A percentile compares a stretch with the other conserved stretches of the same genome.
These are phyloP conservation scores for Sergeia podlipaevii DNA, from an alignment of 208 protist genomes.

Conservation along the genomic window DNA sequence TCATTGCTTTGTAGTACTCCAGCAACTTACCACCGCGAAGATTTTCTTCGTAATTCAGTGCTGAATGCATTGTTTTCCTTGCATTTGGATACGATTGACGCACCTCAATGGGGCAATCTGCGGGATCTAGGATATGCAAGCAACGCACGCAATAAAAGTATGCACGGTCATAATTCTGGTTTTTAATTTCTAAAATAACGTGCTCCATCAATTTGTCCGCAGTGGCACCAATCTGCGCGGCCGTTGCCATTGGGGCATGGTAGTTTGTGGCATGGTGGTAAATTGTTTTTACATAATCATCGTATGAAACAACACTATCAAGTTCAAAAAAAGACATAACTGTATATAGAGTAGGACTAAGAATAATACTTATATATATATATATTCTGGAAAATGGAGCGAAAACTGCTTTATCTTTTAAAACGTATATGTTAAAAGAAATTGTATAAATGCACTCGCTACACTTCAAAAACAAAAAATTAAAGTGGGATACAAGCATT, in stretches of 20 bases:
- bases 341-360: constrained; percentile 8
- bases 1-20: constrained; percentile 21
- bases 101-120: constrained; percentile 17
- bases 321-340: constrained; percentile 45
- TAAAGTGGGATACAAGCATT: no score
- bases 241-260: constrained; percentile 9
- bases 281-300: constrained; percentile 54
- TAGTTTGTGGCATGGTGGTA: constrained; percentile 39
- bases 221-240: constrained; percentile 14
- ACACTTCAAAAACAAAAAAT: constrained; percentile 4
- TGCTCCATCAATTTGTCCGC: constrained; percentile 15
- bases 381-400: neutral
- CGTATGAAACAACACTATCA: constrained; percentile 43
- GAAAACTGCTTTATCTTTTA: neutral
- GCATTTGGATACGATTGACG: constrained; percentile 3
- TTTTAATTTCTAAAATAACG: constrained; percentile 10
- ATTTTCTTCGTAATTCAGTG: constrained; percentile 19
- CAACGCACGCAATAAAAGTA: constrained; percentile 49
- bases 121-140: constrained; percentile 44
- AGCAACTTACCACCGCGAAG: constrained; percentile 21
- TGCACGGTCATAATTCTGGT: constrained; percentile 27
- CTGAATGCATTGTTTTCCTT: constrained; percentile 14
- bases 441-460: neutral
- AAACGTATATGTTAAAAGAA: neutral
- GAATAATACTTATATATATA: constrained; percentile 11